Percentiles rank a stretch among this genome's conserved stretches.
Conservation (phyloP, 306 rosid species). For the Lagenaria siceraria region DNA sequence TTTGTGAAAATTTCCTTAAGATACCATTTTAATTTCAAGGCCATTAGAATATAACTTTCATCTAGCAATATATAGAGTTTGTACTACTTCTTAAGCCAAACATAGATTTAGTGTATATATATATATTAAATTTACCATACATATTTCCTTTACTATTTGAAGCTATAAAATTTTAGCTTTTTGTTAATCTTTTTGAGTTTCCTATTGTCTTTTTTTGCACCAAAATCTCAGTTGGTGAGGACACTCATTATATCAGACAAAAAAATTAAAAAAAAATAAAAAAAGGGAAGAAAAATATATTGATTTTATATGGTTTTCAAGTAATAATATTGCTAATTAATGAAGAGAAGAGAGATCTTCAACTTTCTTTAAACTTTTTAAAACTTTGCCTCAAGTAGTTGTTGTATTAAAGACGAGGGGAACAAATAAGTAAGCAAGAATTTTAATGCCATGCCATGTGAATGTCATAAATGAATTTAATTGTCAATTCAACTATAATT, state of each 20-base stretch:
- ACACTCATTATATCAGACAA: not conserved
- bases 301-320: not conserved
- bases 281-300: not conserved
- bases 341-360: not conserved
- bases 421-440: not conserved
- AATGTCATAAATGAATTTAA: not conserved
- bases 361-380: not conserved
- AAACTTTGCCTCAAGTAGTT: not conserved
- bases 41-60: no score
- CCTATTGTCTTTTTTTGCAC: not conserved
- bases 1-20: no score
- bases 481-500: not conserved
- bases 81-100: not conserved
- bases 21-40: no score
- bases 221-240: not conserved
- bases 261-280: not conserved
- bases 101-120: no score
- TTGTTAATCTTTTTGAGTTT: not conserved
- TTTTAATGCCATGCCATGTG: slow-evolving; percentile 4
- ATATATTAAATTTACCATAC: no score
- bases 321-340: not conserved
- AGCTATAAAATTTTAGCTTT: not conserved
- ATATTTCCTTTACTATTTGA: not conserved
- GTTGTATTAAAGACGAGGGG: not conserved
- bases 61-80: no score